Percentiles rank a stretch among this genome's conserved stretches.
Evolutionary conservation across 352 stramenopile species (phyloP).

Genomic region (Phytophthora melonis): DNA sequence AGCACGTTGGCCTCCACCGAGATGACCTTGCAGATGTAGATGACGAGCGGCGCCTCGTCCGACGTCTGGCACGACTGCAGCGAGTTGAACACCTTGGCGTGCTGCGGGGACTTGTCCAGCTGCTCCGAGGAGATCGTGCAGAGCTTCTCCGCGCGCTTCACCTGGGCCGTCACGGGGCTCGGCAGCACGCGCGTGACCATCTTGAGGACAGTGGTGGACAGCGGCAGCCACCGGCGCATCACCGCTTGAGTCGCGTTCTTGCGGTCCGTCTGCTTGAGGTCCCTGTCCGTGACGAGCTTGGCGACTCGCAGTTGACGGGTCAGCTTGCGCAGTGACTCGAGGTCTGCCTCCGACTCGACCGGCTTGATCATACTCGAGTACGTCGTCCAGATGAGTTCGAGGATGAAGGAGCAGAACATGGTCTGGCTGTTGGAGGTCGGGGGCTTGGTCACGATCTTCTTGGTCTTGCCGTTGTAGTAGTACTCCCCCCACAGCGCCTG

Average conservation of each 20-base stretch:
- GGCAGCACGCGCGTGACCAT: constrained; percentile 92
- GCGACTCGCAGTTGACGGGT: constrained; percentile 73
- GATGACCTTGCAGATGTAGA: constrained; percentile 95
- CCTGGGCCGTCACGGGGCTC: constrained; percentile 78
- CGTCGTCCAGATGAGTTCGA: constrained; percentile 91
- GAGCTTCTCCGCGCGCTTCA: constrained; percentile 73
- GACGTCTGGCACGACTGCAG: constrained; percentile 66
- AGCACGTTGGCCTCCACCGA: constrained; percentile 89
- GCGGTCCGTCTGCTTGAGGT: constrained; percentile 77
- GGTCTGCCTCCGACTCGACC: constrained; percentile 54
- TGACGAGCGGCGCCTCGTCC: constrained; percentile 76
- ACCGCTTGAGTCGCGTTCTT: constrained; percentile 69
- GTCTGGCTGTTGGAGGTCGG: constrained; percentile 74
- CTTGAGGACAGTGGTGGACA: constrained; percentile 87
- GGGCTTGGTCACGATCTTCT: constrained; percentile 90
- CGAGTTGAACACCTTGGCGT: constrained; percentile 56
- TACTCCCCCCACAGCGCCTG: constrained; percentile 93
- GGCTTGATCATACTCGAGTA: constrained; percentile 76
- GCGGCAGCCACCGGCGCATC: constrained; percentile 92
- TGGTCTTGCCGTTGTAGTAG: constrained; percentile 91
- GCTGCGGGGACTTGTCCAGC: constrained; percentile 39
- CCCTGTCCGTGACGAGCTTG: constrained; percentile 73
- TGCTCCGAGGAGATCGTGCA: constrained; percentile 54
- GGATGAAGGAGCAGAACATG: constrained; percentile 94
- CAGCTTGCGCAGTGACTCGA: constrained; percentile 68